Conservation (phyloP, 2,329 filamentous ascomycete species). For the Ascomycota sp. region DNA sequence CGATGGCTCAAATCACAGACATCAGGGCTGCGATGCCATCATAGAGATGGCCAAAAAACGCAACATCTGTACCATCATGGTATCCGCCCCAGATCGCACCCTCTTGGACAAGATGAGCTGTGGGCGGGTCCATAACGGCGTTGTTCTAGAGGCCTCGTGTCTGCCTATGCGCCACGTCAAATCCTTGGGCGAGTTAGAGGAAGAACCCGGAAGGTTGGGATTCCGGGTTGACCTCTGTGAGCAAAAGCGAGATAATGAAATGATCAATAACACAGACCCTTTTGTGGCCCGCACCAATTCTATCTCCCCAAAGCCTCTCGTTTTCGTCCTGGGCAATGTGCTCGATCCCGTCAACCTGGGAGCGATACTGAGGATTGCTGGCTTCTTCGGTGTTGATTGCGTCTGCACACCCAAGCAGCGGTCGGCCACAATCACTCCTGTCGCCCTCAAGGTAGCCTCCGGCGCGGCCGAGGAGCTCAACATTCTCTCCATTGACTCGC, state of each 20-base stretch:
- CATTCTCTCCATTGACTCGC: conserved; percentile 48
- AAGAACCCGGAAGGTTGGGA: conserved; percentile 21
- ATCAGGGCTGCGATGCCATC: conserved; percentile 26
- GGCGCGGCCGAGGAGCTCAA: conserved; percentile 69
- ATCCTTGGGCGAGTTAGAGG: conserved; percentile 28
- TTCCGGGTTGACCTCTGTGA: conserved; percentile 41
- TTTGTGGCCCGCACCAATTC: conserved; percentile 19
- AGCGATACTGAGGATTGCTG: conserved; percentile 69
- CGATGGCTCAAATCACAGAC: conserved; percentile 26
- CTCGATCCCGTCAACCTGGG: conserved; percentile 81
- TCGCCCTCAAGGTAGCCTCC: conserved; percentile 70
- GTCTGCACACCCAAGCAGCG: conserved; percentile 56
- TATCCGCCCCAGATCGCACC: conserved; percentile 39
- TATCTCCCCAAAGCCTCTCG: conserved; percentile 36
- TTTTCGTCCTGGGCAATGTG: conserved; percentile 57
- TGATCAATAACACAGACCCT: conserved; percentile 46
- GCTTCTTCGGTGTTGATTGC: conserved; percentile 77
- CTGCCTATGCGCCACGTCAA: conserved; percentile 51
- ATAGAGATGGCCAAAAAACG: conserved; percentile 24
- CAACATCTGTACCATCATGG: conserved; percentile 33
- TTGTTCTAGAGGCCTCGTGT: conserved; percentile 69
- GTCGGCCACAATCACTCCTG: conserved; percentile 53
- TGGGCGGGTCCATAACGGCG: conserved; percentile 75
- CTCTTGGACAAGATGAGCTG: conserved; percentile 69
- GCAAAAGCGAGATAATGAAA: conserved; percentile 54